Evolutionary conservation across 177 flowering plant species (phyloP).

Genomic region (Vitis hybrid): DNA sequence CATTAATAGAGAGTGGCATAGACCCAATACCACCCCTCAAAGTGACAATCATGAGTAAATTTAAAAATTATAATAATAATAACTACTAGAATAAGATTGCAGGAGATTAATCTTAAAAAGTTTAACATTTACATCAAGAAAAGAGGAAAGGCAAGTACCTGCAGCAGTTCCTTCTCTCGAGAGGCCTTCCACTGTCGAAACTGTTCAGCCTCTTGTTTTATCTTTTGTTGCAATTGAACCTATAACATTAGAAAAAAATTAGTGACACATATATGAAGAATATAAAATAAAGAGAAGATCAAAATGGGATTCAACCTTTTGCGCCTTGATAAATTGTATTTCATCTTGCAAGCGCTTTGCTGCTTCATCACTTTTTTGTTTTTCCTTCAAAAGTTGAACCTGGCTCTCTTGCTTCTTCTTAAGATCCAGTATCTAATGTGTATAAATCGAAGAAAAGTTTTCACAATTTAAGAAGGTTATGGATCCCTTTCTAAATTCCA

Average conservation of each 20-base stretch:
- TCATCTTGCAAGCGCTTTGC: constrained; percentile 91
- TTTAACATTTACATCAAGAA: not conserved
- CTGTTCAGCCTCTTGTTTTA: constrained; percentile 97
- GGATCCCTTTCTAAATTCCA: too few species aligned
- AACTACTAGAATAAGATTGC: not conserved
- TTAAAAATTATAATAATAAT: too few species aligned
- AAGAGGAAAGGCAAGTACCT: constrained; percentile 43
- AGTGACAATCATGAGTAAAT: too few species aligned
- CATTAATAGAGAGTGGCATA: too few species aligned
- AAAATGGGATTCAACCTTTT: constrained; percentile 60
- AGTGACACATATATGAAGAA: constrained; percentile 3
- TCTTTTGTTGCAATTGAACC: constrained; percentile 96
- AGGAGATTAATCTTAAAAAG: not conserved
- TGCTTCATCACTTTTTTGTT: constrained; percentile 97
- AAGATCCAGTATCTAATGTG: constrained; percentile 79
- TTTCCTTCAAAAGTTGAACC: constrained; percentile 90
- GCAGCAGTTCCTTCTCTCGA: constrained; percentile 93
- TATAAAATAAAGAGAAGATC: not conserved
- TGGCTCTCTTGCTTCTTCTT: constrained; percentile 97
- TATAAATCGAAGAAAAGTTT: not conserved
- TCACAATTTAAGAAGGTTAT: not conserved
- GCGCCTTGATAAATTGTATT: constrained; percentile 92
- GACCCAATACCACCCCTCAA: too few species aligned
- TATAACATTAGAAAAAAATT: constrained; percentile 26
- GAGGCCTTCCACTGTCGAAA: constrained; percentile 99